phyloP scores from a whole-genome alignment of 2,329 filamentous ascomycete genomes.

The Fusarium chlamydosporum region DNA sequence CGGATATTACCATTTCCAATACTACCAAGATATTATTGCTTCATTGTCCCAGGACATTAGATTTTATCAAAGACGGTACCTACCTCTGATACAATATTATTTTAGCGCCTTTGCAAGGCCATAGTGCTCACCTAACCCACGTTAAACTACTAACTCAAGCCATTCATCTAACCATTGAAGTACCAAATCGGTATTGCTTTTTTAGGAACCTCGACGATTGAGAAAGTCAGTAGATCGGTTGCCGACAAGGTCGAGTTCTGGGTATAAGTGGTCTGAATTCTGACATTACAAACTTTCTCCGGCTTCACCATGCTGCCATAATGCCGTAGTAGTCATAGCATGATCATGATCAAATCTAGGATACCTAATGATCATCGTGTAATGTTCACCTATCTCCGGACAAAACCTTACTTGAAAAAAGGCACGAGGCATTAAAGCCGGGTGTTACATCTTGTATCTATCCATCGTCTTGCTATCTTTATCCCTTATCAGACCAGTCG shows the following conservation, averaged over 20 bases:
- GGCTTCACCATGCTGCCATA: not conserved
- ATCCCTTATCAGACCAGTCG: constrained; percentile 40
- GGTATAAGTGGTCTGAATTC: not conserved
- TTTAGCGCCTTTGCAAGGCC: not conserved
- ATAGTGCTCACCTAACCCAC: not conserved
- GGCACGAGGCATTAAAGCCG: constrained; percentile 22
- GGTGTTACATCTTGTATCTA: constrained; percentile 3
- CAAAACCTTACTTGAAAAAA: constrained; percentile 9
- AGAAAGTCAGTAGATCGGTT: not conserved
- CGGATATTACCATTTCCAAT: not conserved
- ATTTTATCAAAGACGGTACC: too few species aligned
- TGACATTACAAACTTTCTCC: not conserved
- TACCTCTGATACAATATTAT: too few species aligned
- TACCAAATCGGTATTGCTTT: too few species aligned
- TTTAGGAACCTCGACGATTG: not conserved
- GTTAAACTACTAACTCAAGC: not conserved
- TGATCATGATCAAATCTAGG: constrained; percentile 13
- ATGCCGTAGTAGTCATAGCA: not conserved
- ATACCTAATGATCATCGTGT: constrained; percentile 14
- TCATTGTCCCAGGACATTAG: too few species aligned
- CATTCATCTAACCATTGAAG: too few species aligned
- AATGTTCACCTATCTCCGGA: constrained; percentile 22
- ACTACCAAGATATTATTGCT: not conserved
- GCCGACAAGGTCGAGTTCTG: not conserved
- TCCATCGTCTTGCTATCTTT: constrained; percentile 24